phyloP scores from a whole-genome alignment of 192 early-diverging fungal species.

The Coemansia sp. region DNA sequence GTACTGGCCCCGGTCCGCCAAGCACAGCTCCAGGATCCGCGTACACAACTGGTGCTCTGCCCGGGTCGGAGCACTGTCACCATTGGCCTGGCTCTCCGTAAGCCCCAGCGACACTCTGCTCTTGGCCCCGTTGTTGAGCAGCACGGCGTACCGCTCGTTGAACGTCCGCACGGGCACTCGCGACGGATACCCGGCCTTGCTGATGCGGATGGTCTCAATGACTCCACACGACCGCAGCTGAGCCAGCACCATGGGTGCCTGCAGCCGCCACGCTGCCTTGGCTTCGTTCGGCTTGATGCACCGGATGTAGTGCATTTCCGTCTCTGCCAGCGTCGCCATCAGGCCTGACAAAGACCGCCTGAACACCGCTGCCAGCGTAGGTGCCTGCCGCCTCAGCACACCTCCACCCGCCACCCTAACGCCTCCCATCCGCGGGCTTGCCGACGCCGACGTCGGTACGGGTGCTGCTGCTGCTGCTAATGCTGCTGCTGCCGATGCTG shows the following conservation, averaged over 20 bases:
- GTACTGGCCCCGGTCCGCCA: slow-evolving; percentile 75
- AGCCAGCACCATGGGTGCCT: slow-evolving; percentile 89
- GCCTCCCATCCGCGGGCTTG: slow-evolving; percentile 16
- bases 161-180: slow-evolving; percentile 88
- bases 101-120: not conserved
- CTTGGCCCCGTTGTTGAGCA: slow-evolving; percentile 7
- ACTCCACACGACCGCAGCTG: slow-evolving; percentile 98
- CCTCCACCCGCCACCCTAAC: slow-evolving; percentile 4
- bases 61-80: slow-evolving; percentile 41
- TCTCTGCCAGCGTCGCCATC: slow-evolving; percentile 90
- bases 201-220: slow-evolving; percentile 97
- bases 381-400: slow-evolving; percentile 40
- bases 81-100: not conserved
- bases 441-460: not conserved
- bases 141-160: slow-evolving; percentile 68
- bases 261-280: slow-evolving; percentile 86
- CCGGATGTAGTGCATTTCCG: slow-evolving; percentile 94
- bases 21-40: slow-evolving; percentile 60
- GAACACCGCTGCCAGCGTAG: slow-evolving; percentile 50
- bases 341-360: slow-evolving; percentile 79
- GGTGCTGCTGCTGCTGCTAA: too few species aligned
- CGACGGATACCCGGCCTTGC: slow-evolving; percentile 94
- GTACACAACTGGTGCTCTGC: slow-evolving; percentile 61
- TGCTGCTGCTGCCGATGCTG: not conserved
- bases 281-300: slow-evolving; percentile 98